phyloP scores from a whole-genome alignment of 2,329 filamentous ascomycete species.

The Xylaria sp. region DNA sequence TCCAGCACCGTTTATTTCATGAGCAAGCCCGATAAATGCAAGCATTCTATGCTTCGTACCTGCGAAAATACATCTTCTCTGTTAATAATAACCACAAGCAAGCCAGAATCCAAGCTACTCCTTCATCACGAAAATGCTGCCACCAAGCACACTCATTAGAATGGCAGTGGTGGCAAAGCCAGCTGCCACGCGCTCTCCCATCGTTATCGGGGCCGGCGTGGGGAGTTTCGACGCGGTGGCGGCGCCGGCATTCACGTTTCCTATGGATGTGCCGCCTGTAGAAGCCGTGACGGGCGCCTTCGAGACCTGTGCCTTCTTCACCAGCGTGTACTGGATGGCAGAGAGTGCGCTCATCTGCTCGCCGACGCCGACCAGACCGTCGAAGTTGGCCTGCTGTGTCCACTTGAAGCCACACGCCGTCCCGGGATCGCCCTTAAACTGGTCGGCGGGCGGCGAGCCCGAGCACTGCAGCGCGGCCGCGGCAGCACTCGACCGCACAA shows the following conservation, averaged over 20 bases:
- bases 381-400: constrained; percentile 64
- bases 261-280: constrained; percentile 69
- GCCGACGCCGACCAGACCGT: constrained; percentile 71
- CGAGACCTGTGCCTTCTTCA: constrained; percentile 49
- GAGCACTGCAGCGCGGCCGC: constrained; percentile 65
- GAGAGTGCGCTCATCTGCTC: constrained; percentile 76
- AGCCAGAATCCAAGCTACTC: constrained; percentile 37
- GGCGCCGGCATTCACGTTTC: constrained; percentile 60
- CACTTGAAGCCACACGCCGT: constrained; percentile 77
- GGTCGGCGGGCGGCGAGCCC: constrained; percentile 54
- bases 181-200: constrained; percentile 65
- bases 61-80: neutral
- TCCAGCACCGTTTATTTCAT: constrained; percentile 8
- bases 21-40: constrained; percentile 1
- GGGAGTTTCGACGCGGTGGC: constrained; percentile 40
- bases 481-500: constrained; percentile 62
- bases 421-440: constrained; percentile 64
- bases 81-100: neutral
- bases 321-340: constrained; percentile 70
- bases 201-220: constrained; percentile 56
- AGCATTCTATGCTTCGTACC: constrained; percentile 15
- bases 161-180: constrained; percentile 66
- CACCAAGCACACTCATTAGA: constrained; percentile 60
- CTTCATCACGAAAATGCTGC: constrained; percentile 61
- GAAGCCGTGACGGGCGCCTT: constrained; percentile 60